Conservation (phyloP, 1,284 basidiomycete species). For the Melanopsichium pennsylvanicum region DNA sequence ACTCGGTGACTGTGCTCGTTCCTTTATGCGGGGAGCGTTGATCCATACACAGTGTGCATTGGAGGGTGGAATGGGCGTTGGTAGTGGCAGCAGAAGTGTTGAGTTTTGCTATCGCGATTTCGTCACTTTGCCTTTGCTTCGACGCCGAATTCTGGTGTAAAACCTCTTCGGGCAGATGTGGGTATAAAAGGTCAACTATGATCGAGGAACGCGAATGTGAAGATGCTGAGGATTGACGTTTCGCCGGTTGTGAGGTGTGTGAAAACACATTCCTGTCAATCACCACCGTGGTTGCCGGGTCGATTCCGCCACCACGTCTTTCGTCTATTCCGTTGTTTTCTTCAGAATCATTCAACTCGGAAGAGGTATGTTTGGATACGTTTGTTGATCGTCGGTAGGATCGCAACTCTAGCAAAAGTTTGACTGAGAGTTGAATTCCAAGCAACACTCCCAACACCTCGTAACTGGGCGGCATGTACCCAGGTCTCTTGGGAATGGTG, state of each 20-base stretch:
- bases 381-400: neutral
- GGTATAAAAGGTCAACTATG: conserved; percentile 23
- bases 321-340: neutral
- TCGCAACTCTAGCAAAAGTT: conserved; percentile 33
- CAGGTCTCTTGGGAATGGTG: conserved; percentile 34
- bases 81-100: conserved; percentile 24
- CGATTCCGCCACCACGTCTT: neutral
- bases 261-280: conserved; percentile 26
- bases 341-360: neutral
- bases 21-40: conserved; percentile 50
- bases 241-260: conserved; percentile 32
- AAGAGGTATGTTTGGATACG: neutral
- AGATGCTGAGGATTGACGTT: conserved; percentile 19
- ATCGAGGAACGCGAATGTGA: neutral
- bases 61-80: conserved; percentile 35
- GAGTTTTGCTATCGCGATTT: conserved; percentile 16
- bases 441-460: conserved; percentile 66
- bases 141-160: neutral
- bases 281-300: conserved; percentile 23
- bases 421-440: conserved; percentile 62
- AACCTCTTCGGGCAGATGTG: conserved; percentile 20
- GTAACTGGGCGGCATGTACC: conserved; percentile 62
- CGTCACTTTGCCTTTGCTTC: neutral
- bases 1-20: conserved; percentile 83
- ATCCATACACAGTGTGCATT: conserved; percentile 67